Evolutionary conservation across 192 early-diverging fungal species (phyloP).

Genomic region (Coemansia sp.): DNA sequence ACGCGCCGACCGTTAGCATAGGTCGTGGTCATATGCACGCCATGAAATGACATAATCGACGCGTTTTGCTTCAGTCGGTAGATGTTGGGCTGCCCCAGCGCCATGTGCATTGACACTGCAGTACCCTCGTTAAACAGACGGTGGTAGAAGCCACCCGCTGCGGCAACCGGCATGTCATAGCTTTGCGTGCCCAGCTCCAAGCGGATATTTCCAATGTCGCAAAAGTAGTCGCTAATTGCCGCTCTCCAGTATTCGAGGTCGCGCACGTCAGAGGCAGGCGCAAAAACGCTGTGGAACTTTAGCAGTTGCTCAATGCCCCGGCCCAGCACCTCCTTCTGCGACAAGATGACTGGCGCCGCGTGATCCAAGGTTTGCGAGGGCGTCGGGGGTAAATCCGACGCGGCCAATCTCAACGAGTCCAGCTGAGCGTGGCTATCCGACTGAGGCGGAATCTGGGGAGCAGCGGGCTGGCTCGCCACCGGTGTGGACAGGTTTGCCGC

Average conservation of each 20-base stretch:
- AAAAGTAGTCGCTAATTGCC: conserved; percentile 20
- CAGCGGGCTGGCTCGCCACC: neutral
- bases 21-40: conserved; percentile 29
- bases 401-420: neutral
- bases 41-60: conserved; percentile 33
- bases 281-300: conserved; percentile 27
- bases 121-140: conserved; percentile 38
- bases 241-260: conserved; percentile 27
- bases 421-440: neutral
- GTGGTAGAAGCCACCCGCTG: conserved; percentile 44
- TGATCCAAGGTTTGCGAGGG: neutral
- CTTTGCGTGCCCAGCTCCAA: conserved; percentile 33
- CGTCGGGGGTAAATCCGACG: neutral
- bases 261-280: neutral
- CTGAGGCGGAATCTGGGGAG: neutral
- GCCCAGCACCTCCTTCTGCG: conserved; percentile 22
- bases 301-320: conserved; percentile 34
- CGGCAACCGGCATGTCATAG: conserved; percentile 37
- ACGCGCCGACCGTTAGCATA: conserved; percentile 41
- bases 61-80: conserved; percentile 4
- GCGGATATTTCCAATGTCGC: conserved; percentile 16
- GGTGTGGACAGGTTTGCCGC: neutral
- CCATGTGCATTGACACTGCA: conserved; percentile 30
- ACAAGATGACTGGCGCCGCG: neutral
- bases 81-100: conserved; percentile 20